A percentile compares a stretch with the other conserved stretches of the same genome.
These are phyloP conservation scores for Lactarius deliciosus DNA, from an alignment of 768 basidiomycete species.

Conservation along the genomic window DNA sequence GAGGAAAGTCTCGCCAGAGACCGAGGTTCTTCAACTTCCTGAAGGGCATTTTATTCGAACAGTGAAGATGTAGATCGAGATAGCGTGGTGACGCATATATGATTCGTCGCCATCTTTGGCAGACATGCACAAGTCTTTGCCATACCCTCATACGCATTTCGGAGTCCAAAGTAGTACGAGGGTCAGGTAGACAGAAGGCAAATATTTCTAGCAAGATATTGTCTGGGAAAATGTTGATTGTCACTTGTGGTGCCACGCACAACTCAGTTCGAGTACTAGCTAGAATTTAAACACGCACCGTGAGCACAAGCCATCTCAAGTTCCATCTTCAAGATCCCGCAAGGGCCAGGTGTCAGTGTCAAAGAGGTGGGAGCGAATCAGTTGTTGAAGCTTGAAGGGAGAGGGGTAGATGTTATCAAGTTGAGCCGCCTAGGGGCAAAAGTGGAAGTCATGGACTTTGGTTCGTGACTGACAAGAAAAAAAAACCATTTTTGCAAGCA, in stretches of 20 bases:
- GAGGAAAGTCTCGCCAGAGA: neutral
- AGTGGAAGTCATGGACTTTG: too few species aligned
- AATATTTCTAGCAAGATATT: neutral
- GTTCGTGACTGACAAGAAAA: too few species aligned
- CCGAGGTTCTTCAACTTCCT: neutral
- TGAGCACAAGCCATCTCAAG: neutral
- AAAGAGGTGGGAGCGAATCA: neutral
- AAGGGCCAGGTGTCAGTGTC: neutral
- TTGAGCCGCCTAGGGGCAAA: too few species aligned
- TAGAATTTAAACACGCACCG: neutral
- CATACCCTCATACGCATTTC: neutral
- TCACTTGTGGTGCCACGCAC: neutral
- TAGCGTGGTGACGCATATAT: neutral
- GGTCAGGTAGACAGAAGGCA: neutral
- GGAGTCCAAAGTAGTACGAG: fast-evolving
- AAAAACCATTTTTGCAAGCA: too few species aligned
- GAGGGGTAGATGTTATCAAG: too few species aligned
- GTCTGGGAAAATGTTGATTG: neutral
- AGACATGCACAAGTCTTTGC: neutral
- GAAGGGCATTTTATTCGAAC: neutral
- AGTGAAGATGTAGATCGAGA: neutral
- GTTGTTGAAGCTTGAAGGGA: too few species aligned
- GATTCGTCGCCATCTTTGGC: neutral
- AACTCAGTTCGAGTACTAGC: neutral
- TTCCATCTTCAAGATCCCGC: neutral